Evolutionary conservation across 208 protist species (phyloP).

Genomic region (Leishmania amazonensis): DNA sequence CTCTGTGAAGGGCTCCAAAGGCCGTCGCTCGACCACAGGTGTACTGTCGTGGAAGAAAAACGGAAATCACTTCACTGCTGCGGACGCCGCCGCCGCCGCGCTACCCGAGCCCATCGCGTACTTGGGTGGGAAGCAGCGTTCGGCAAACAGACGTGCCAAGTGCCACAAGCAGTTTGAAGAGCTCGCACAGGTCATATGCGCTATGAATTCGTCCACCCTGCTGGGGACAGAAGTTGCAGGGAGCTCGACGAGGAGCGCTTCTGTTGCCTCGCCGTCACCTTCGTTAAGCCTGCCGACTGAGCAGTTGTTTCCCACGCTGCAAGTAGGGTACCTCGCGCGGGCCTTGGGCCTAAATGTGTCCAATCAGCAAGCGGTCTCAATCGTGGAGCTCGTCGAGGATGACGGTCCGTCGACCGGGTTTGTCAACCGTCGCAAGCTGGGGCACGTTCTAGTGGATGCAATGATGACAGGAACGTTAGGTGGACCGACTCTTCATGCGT

Average conservation of each 20-base stretch:
- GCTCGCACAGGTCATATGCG: slow-evolving; percentile 31
- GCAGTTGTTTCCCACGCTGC: slow-evolving; percentile 57
- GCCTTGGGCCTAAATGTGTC: slow-evolving; percentile 87
- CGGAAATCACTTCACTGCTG: not conserved
- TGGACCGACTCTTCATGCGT: slow-evolving; percentile 34
- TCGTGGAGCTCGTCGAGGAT: slow-evolving; percentile 80
- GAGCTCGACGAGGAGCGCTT: not conserved
- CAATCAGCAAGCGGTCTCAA: slow-evolving; percentile 50
- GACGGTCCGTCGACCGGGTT: slow-evolving; percentile 59
- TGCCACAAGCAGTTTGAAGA: slow-evolving; percentile 37
- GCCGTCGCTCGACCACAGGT: not conserved
- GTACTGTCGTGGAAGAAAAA: not conserved
- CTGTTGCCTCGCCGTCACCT: slow-evolving; percentile 9
- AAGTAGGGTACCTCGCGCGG: slow-evolving; percentile 81
- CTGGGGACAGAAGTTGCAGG: not conserved
- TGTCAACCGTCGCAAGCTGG: slow-evolving; percentile 52
- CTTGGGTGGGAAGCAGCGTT: slow-evolving; percentile 27
- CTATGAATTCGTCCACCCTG: slow-evolving; percentile 17
- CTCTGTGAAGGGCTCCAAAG: not conserved
- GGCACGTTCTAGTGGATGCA: slow-evolving; percentile 68
- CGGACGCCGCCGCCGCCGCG: not conserved
- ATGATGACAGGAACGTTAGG: slow-evolving; percentile 75
- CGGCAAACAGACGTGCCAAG: slow-evolving; percentile 9
- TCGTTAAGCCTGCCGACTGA: not conserved
- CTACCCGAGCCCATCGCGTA: slow-evolving; percentile 25